Base-by-base conservation (phyloP, 2,329 filamentous ascomycete genomes). In the Penicillium sp. region DNA sequence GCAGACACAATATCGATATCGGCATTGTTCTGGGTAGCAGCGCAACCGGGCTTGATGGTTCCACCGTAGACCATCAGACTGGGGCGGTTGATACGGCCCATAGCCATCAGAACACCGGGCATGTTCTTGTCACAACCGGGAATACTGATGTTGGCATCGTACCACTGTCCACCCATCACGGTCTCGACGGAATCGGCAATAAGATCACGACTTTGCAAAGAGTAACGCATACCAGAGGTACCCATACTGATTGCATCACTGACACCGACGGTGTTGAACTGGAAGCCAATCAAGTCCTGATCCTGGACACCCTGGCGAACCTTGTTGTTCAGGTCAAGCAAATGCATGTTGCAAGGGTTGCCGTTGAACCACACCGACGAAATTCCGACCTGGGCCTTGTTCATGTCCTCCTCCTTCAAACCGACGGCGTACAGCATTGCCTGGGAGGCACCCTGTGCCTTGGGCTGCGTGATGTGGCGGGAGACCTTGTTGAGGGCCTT, bases 121-220 rank as follows among this genome's bases (percentile, higher is more conserved):
- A 99, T 97, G 79, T 99, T 99, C 86, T 99, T 99, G 83, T 99
- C 94, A 77, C 94, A 99, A 46, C 94, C 94, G 15, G 94, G 94
- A 67, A 99, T 89, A 50, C 91, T 96, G 71, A 99, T 89, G 76
- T 97, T 97, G 65, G 86, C 93, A 75, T 99, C 94, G 72, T 99
- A 97, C 91, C 92, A 97, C 77, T 99, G 94, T 16, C 91, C 94
- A 64, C 91, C 88, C 92, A 97, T 99, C 67, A 99, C 94, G 6
- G 94, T 97, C 82, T 99, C 94, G 68, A 99, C 96, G 59, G 90
- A 95, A 78, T 99, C 94, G 68, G 94, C 94, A 67, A 99, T 99
- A 68, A 99, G 85, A 75, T 99, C 94, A 73, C 94, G 84, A 64
- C 90, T 96, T 79, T 97, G 94, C 50, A 97, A 81, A 52, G 89